These are phyloP conservation scores for Saccharomyces hybrid DNA, from an alignment of 1,139 yeast genomes.

Conservation along the genomic window DNA sequence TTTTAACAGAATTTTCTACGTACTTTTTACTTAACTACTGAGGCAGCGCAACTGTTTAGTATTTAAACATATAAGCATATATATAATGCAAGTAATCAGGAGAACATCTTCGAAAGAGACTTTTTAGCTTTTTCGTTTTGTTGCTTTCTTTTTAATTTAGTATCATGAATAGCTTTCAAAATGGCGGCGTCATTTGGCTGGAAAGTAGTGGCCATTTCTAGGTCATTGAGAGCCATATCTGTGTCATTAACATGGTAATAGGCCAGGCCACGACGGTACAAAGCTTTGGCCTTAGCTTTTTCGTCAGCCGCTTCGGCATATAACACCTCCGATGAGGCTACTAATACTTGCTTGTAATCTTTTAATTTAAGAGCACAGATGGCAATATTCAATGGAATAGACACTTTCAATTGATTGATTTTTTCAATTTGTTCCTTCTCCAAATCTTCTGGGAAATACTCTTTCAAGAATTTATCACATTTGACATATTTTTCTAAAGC, in stretches of 20 bases:
- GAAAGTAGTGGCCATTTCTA: conserved; percentile 56
- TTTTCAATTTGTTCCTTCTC: conserved; percentile 44
- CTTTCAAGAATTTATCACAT: conserved; percentile 59
- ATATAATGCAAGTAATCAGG: conserved; percentile 7
- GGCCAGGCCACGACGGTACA: conserved; percentile 80
- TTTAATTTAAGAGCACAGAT: conserved; percentile 64
- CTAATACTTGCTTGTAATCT: conserved; percentile 48
- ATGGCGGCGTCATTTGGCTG: conserved; percentile 77
- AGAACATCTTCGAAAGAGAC: conserved; percentile 77
- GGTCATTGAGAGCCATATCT: conserved; percentile 59
- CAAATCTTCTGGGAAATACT: conserved; percentile 68
- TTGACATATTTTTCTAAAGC: conserved; percentile 66
- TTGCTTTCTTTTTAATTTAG: conserved; percentile 44
- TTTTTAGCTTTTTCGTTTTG: conserved; percentile 69
- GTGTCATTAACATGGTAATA: conserved; percentile 56
- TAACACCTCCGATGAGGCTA: conserved; percentile 59
- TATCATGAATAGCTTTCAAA: conserved; percentile 55
- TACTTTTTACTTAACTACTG: not conserved
- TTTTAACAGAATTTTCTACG: not conserved
- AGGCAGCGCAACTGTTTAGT: not conserved
- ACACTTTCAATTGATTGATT: conserved; percentile 47
- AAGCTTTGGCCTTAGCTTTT: conserved; percentile 72
- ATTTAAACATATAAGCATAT: not conserved
- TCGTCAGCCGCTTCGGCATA: conserved; percentile 55
- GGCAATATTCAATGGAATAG: conserved; percentile 65